Percentiles rank a stretch among this genome's conserved stretches.
Conservation (phyloP, 306 rosid genomes). For the Oemleria cerasiformis region DNA sequence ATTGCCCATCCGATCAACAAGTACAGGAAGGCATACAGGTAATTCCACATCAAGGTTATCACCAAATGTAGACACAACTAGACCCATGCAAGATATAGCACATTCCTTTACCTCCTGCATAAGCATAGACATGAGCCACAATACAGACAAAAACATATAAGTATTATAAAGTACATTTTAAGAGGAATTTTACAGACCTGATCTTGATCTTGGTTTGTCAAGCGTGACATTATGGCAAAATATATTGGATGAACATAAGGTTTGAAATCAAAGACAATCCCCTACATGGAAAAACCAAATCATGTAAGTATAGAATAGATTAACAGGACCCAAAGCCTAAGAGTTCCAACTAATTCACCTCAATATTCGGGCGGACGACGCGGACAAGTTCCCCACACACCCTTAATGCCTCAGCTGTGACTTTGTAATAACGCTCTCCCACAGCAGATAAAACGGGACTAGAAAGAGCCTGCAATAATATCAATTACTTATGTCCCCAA, state of each 20-base stretch:
- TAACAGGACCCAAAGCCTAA: constrained; percentile 17
- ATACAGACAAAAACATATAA: constrained; percentile 5
- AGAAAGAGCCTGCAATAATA: constrained; percentile 73
- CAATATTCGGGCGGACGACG: constrained; percentile 82
- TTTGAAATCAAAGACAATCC: constrained; percentile 70
- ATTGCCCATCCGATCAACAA: constrained; percentile 99
- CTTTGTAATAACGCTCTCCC: constrained; percentile 98
- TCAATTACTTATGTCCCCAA: background rate
- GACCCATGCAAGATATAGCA: constrained; percentile 99
- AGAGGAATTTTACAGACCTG: constrained; percentile 61
- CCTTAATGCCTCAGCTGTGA: constrained; percentile 97
- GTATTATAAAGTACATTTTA: constrained; percentile 2
- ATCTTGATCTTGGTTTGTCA: constrained; percentile 99
- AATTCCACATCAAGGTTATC: constrained; percentile 75
- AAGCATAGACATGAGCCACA: constrained; percentile 26
- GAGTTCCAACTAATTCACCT: constrained; percentile 48
- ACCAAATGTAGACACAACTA: constrained; percentile 93
- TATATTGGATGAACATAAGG: constrained; percentile 86
- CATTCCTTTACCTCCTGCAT: constrained; percentile 97
- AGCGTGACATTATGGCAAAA: constrained; percentile 90
- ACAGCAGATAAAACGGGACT: constrained; percentile 94
- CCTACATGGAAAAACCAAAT: constrained; percentile 45
- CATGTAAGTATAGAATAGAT: constrained; percentile 25
- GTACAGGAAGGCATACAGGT: constrained; percentile 93
- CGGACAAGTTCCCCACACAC: constrained; percentile 96